Conservation (phyloP, 257 asterid species). For the Thymus quinquecostatus region DNA sequence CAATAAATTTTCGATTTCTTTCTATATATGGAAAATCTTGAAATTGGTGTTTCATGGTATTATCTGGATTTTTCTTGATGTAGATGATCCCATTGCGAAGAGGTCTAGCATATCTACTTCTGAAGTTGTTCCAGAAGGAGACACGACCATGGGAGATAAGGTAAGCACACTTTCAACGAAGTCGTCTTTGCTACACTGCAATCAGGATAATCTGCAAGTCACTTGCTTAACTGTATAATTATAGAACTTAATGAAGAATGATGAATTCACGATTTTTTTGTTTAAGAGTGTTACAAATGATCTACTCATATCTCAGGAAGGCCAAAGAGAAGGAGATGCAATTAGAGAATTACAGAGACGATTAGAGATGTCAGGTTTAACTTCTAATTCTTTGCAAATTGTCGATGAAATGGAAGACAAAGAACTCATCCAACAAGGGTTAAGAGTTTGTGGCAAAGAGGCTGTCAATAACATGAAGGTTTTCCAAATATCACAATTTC, state of each 20-base stretch:
- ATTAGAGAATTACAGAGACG: constrained; percentile 61
- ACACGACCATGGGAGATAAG: constrained; percentile 44
- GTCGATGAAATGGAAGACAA: constrained; percentile 71
- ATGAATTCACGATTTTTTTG: neutral
- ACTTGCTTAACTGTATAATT: constrained; percentile 3
- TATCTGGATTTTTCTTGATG: constrained; percentile 33
- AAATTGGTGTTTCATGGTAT: constrained; percentile 25
- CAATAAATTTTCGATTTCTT: neutral
- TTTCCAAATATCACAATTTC: constrained; percentile 17
- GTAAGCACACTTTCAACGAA: constrained; percentile 17
- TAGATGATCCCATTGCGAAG: constrained; percentile 92
- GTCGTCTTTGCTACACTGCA: neutral
- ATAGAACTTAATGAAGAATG: neutral
- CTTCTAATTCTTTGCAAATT: constrained; percentile 45
- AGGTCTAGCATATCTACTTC: constrained; percentile 46
- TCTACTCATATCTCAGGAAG: constrained; percentile 48
- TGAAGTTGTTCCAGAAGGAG: constrained; percentile 48
- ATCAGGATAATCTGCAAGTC: neutral
- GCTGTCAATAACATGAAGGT: constrained; percentile 62
- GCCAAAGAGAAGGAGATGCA: constrained; percentile 50
- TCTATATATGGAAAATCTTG: neutral
- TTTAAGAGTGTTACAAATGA: neutral
- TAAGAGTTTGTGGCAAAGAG: constrained; percentile 53
- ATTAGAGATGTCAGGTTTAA: constrained; percentile 57
- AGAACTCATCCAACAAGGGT: constrained; percentile 68